Conservation (phyloP, 2,329 filamentous ascomycete genomes). For the Colletotrichum destructivum region DNA sequence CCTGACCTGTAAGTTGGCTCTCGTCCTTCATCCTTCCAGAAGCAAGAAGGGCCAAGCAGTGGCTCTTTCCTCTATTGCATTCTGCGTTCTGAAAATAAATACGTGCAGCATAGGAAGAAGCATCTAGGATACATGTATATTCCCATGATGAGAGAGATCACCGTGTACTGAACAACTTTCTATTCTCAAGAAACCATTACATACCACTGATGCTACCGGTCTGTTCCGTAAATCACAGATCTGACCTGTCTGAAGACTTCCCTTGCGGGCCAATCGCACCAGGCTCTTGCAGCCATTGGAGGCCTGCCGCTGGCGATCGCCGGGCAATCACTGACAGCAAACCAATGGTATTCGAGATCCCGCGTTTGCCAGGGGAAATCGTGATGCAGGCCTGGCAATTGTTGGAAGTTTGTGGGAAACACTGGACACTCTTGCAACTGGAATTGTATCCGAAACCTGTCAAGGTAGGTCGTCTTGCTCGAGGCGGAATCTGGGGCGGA, state of each 20-base stretch:
- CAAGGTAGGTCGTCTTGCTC: not conserved
- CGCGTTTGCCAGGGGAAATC: not conserved
- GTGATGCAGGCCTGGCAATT: conserved; percentile 11
- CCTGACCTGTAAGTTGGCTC: not conserved
- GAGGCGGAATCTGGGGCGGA: conserved; percentile 29
- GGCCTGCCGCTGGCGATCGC: conserved; percentile 17
- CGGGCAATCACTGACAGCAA: not conserved
- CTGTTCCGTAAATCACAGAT: not conserved
- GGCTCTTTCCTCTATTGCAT: not conserved
- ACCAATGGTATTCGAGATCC: conserved; percentile 4
- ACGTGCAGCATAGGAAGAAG: too few species aligned
- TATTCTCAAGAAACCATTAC: not conserved
- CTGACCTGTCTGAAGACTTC: not conserved
- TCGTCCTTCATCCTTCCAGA: not conserved
- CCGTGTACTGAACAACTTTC: not conserved
- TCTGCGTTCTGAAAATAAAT: too few species aligned
- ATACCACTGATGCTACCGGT: not conserved
- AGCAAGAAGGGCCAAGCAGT: not conserved
- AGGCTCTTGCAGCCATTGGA: not conserved
- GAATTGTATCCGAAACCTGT: not conserved
- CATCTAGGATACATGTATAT: too few species aligned
- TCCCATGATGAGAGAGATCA: too few species aligned
- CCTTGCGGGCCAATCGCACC: conserved; percentile 17
- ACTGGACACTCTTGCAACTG: not conserved
- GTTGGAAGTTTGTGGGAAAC: conserved; percentile 19